A percentile compares a stretch with the other conserved stretches of the same genome.
Evolutionary conservation across 352 stramenopile genomes (phyloP).

Genomic region (Phytophthora podocarpi): DNA sequence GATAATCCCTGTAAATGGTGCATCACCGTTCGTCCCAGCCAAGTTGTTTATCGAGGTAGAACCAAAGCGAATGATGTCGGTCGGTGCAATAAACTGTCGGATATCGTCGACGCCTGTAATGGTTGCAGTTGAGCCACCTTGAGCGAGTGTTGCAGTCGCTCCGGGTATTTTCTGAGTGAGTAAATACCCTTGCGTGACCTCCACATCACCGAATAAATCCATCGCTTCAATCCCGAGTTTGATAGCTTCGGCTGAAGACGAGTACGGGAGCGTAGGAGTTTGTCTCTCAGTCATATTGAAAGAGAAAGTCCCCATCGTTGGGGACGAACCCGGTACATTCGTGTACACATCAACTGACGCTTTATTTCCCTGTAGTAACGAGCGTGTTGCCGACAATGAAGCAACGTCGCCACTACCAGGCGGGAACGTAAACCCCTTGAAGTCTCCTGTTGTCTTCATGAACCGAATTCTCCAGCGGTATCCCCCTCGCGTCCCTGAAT

Average conservation of each 20-base stretch:
- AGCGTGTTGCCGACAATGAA: constrained; percentile 43
- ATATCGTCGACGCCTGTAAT: constrained; percentile 67
- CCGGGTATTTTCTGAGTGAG: constrained; percentile 62
- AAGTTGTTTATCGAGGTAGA: constrained; percentile 43
- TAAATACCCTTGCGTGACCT: constrained; percentile 57
- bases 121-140: constrained; percentile 52
- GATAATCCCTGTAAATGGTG: constrained; percentile 50
- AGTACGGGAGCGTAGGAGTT: constrained; percentile 63
- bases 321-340: constrained; percentile 49
- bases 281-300: constrained; percentile 44
- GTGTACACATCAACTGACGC: constrained; percentile 62
- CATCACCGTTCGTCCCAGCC: constrained; percentile 68
- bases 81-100: constrained; percentile 61
- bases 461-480: constrained; percentile 83
- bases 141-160: constrained; percentile 52
- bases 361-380: constrained; percentile 47
- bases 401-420: constrained; percentile 79
- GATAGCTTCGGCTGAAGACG: constrained; percentile 57
- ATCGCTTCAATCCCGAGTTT: constrained; percentile 82
- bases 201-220: constrained; percentile 76
- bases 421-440: constrained; percentile 72
- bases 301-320: constrained; percentile 58
- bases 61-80: constrained; percentile 74
- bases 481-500: constrained; percentile 78
- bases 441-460: constrained; percentile 75